Evolutionary conservation across 257 asterid genomes (phyloP).

Genomic region (Salvia miltiorrhiza): DNA sequence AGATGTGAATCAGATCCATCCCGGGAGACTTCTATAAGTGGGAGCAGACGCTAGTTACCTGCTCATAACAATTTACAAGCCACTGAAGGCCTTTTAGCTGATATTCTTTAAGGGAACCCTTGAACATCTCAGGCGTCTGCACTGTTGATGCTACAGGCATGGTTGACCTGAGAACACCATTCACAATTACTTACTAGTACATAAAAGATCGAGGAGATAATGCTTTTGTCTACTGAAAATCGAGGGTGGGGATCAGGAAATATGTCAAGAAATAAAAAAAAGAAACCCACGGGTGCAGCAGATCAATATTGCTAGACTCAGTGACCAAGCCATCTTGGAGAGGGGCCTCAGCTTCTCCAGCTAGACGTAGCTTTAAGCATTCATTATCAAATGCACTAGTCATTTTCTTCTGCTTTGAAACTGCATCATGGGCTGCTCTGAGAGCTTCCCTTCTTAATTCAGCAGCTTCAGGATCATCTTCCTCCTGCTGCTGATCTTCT

Average conservation of each 20-base stretch:
- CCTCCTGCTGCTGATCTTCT: slow-evolving; percentile 59
- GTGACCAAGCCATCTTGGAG: slow-evolving; percentile 66
- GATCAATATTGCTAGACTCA: slow-evolving; percentile 76
- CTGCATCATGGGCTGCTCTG: slow-evolving; percentile 99
- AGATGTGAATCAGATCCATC: slow-evolving; percentile 16
- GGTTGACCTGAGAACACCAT: slow-evolving; percentile 65
- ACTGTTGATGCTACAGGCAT: slow-evolving; percentile 97
- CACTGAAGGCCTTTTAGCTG: slow-evolving; percentile 98
- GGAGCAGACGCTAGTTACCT: slow-evolving; percentile 42
- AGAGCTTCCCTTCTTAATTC: slow-evolving; percentile 92
- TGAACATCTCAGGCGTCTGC: slow-evolving; percentile 79
- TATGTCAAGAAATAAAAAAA: slow-evolving; percentile 2
- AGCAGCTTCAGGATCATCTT: slow-evolving; percentile 92
- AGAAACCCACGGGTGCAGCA: slow-evolving; percentile 86
- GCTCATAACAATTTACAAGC: slow-evolving; percentile 99
- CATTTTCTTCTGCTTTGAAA: slow-evolving; percentile 93
- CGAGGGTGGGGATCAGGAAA: not conserved
- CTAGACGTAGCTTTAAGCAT: slow-evolving; percentile 66
- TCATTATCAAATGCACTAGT: slow-evolving; percentile 84
- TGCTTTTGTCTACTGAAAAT: not conserved
- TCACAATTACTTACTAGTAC: slow-evolving; percentile 10
- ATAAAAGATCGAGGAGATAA: not conserved
- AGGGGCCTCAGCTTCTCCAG: slow-evolving; percentile 55
- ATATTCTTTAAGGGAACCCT: slow-evolving; percentile 90
- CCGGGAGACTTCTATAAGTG: slow-evolving; percentile 14